Base-by-base conservation (phyloP, 352 stramenopile species). In the Pythium dissotocum region DNA sequence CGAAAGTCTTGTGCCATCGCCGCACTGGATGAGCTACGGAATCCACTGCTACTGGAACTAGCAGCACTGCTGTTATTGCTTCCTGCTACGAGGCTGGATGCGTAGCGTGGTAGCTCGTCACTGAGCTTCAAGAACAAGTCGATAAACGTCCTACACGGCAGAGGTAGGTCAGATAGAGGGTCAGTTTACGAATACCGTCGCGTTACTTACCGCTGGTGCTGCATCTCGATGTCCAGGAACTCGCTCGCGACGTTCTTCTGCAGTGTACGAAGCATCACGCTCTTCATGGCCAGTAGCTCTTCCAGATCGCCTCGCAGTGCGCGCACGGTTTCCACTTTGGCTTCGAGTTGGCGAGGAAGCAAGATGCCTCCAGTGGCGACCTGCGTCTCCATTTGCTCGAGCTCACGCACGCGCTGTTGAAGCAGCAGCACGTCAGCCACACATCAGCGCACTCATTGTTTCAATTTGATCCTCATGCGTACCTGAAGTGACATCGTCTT, bases 121-220 rank as follows among this genome's bases (percentile, higher is more conserved):
- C 77, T 79, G 44, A 88, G 70, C 63, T 81, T 79, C 32, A 73
- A 64, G 36, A 89, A 85, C n/a, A 88, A 51, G 32, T 82, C 71
- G 24, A 87, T 77, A 61, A 87, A 83, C 7, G 72, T 71, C 4
- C 76, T 83, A 36, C 1, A 5, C 21, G 1, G 9, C 21, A 60
- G 7, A 24, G 21, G 8, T 26, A 44, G 0, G 35, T 48, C 6
- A 61, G 3, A 40, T 42, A n/a, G 5, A 14, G 2, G 3, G 10
- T 14, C 33, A 52, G n/a, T 53, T 24, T 6, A 26, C 2, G 21
- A 1, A 32, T 53, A 6, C 46, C 2, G 4, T 28, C 21, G 8
- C 2, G 18, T 36, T 5, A 70, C 53, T 26, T 36, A 82, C 77
- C 65, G 67, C 51, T 85, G 77, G 52, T 86, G 73, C 54, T 77